Evolutionary conservation across 257 asterid species (phyloP), one percentile per base, ranked within the genome.

Genomic region (Datura wrightii): DNA sequence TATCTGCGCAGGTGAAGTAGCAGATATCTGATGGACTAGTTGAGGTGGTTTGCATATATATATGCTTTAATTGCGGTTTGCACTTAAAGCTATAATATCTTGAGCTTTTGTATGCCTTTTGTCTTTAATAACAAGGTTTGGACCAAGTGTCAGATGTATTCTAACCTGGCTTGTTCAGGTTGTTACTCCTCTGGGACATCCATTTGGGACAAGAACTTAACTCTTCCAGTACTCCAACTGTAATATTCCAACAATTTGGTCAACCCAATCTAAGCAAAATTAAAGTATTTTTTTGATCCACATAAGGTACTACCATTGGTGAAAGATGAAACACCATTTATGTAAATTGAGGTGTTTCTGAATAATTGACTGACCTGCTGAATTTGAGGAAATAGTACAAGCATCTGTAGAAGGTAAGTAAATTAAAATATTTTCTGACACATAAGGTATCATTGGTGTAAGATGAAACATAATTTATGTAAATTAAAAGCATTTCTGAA

Each of bases 161-260:
- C 46, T 0, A 6, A 37, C 11, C 10, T 37, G 50, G 48, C 11
- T 36, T 67, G 5, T 37, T 37, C 10, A 14, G 24, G 19, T 6
- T 67, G 48, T 67, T 36, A 37, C 50, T 15, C 24, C 82, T 13
- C 46, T 14, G 14, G 31, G 46, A 13, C 7, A 50, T 14, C 63
- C 62, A 14, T 50, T 52, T 11, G 46, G 48, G 48, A 31, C 19
- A 1, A 48, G 62, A 41, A 74, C n/a, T 52, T 31, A 5, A 78
- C 14, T 78, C 5, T 78, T 14, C 62, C 19, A 31, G 62, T 76
- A 76, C 14, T 76, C 63, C 41, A 78, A 11, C 81, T 5, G 44
- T 74, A 6, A 78, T 16, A 50, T 14, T 78, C 82, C 63, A 78
- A 78, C 48, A 78, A 78, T 14, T 78, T 31, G 48, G 63, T 78